phyloP scores from a whole-genome alignment of 805 yeast species.

The Maudiozyma pseudohumilis region DNA sequence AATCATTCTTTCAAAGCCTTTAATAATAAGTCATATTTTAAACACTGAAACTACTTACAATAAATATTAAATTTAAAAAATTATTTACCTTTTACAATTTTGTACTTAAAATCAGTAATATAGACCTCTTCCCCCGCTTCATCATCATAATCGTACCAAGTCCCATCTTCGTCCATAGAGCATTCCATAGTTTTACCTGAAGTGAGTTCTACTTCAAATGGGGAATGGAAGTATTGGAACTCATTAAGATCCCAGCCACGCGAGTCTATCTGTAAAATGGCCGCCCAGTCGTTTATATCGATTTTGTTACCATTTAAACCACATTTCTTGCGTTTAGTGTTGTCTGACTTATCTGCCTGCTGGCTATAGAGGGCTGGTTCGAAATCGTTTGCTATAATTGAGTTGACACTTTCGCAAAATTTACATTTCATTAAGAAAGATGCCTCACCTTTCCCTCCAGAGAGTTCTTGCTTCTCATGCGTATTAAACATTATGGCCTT shows the following conservation, averaged over 20 bases:
- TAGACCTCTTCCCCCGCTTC: slow-evolving; percentile 71
- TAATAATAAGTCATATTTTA: too few species aligned
- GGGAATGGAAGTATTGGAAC: slow-evolving; percentile 46
- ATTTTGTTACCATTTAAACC: slow-evolving; percentile 15
- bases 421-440: slow-evolving; percentile 72
- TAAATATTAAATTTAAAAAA: too few species aligned
- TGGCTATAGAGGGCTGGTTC: slow-evolving; percentile 20
- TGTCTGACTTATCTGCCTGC: slow-evolving; percentile 8
- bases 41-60: too few species aligned
- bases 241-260: slow-evolving; percentile 72
- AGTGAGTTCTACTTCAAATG: slow-evolving; percentile 14
- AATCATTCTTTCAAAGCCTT: too few species aligned
- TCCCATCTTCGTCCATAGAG: slow-evolving; percentile 56
- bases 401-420: slow-evolving; percentile 37
- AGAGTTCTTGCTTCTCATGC: slow-evolving; percentile 52
- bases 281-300: slow-evolving; percentile 14
- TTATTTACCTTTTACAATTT: slow-evolving; percentile 34
- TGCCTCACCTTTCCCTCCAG: slow-evolving; percentile 74
- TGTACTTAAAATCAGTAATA: slow-evolving; percentile 65
- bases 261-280: slow-evolving; percentile 63
- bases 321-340: slow-evolving; percentile 21
- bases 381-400: slow-evolving; percentile 18
- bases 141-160: slow-evolving; percentile 95
- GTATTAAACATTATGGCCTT: slow-evolving; percentile 61
- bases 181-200: slow-evolving; percentile 22